Base-by-base conservation (phyloP, 129 eudicot species). In the Artemisia tridentata region DNA sequence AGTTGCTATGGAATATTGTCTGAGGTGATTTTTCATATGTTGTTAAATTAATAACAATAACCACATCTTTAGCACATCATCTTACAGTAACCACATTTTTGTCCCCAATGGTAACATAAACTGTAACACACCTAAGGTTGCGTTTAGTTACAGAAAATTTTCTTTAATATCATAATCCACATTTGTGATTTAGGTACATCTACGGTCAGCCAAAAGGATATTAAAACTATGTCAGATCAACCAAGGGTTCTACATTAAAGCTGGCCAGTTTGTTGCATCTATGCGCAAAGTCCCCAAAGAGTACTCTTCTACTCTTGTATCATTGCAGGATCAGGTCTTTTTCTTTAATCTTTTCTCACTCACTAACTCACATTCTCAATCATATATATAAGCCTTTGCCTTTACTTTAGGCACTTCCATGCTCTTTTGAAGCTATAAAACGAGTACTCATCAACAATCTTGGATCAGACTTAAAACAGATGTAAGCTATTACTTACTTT, bases 221-320 rank as follows among this genome's bases (percentile, higher is more conserved):
- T 51, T 87, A 49, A 78, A 73, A 51, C 65, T 93, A 63, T 93
- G 98, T 71, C 87, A 93, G 78, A 62, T 78, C 50, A 93, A 93
- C 75, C 87, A 68, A 82, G 98, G 98, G 65, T 87, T 93, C 74
- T 93, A 93, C 78, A 88, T 89, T 63, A 93, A 93, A 84, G 98
- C 96, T 72, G 96, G 95, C 66, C 98, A 93, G 77, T 93, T 87
- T 85, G 88, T 82, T 25, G 95, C 98, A 61, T 89, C 98, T 50
- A 21, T 85, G 78, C 76, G 95, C 49, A 95, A 85, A 83, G 86
- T 89, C 51, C 98, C 98, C 56, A 83, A 76, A 68, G 96, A 93
- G 55, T 93, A 89, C 82, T 89, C 96, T 5, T 79, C 84, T 48
- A 87, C 96, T 54, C 96, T 93, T 79, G 82, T 90, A 47, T 83